These are phyloP conservation scores for Dissophora globulifera DNA, from an alignment of 192 early-diverging fungal genomes.

Conservation along the genomic window DNA sequence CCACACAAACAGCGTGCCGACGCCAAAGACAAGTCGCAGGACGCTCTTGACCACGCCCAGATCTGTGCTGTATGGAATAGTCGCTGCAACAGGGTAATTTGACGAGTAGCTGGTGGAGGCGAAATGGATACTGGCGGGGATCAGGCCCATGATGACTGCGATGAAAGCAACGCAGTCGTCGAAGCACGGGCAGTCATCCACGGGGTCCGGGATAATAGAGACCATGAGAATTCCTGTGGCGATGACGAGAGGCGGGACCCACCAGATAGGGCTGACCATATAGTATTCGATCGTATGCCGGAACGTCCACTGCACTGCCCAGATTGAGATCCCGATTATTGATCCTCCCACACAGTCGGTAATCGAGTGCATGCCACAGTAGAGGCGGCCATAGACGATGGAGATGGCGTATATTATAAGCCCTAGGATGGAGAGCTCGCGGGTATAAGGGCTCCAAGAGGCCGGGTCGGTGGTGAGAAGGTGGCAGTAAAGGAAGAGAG, in stretches of 20 bases:
- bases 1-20: slow-evolving; percentile 64
- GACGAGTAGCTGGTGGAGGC: slow-evolving; percentile 49
- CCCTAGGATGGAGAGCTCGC: slow-evolving; percentile 47
- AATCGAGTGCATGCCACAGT: slow-evolving; percentile 91
- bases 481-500: slow-evolving; percentile 63
- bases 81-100: slow-evolving; percentile 43
- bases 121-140: slow-evolving; percentile 67
- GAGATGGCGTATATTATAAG: slow-evolving; percentile 64
- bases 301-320: slow-evolving; percentile 67
- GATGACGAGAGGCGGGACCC: slow-evolving; percentile 34
- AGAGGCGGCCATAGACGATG: slow-evolving; percentile 80
- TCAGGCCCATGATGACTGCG: slow-evolving; percentile 68
- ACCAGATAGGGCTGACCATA: slow-evolving; percentile 45
- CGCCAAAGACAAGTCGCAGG: slow-evolving; percentile 51
- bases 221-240: slow-evolving; percentile 43
- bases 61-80: slow-evolving; percentile 49
- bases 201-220: slow-evolving; percentile 68
- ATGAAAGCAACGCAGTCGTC: slow-evolving; percentile 78
- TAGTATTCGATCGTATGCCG: slow-evolving; percentile 36
- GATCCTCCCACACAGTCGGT: slow-evolving; percentile 71
- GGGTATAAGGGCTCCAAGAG: slow-evolving; percentile 53
- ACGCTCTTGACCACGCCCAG: slow-evolving; percentile 34
- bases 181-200: slow-evolving; percentile 80
- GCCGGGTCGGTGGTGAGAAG: slow-evolving; percentile 54
- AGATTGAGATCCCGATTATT: slow-evolving; percentile 70